Evolutionary conservation across 306 rosid genomes (phyloP).

Genomic region (Cicer cuneatum): DNA sequence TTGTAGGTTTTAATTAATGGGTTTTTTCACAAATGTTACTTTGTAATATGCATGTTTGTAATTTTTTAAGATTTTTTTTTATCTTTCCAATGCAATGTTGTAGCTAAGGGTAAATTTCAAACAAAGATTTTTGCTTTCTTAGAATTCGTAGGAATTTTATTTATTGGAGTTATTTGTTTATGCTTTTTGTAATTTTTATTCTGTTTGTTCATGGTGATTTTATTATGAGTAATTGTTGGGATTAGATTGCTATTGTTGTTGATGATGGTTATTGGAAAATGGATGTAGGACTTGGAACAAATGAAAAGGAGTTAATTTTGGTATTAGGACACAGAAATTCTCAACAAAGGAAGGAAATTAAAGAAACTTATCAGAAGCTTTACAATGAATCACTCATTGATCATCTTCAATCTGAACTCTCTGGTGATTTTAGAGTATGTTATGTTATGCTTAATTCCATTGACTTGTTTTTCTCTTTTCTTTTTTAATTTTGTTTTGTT

Average conservation of each 20-base stretch:
- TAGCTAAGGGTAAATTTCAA: background rate
- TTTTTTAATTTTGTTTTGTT: too few species aligned
- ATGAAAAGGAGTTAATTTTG: slow-evolving; percentile 65
- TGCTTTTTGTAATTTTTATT: background rate
- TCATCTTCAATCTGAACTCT: slow-evolving; percentile 70
- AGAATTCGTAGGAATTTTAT: background rate
- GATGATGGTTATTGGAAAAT: slow-evolving; percentile 31
- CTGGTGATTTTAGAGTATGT: slow-evolving; percentile 87
- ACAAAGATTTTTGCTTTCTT: background rate
- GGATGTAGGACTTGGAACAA: slow-evolving; percentile 69
- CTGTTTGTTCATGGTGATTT: background rate
- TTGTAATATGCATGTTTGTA: slow-evolving; percentile 17
- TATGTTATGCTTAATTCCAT: slow-evolving; percentile 13
- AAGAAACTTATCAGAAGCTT: slow-evolving; percentile 76
- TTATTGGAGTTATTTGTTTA: background rate
- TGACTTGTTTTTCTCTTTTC: slow-evolving; percentile 9
- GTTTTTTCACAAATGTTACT: background rate
- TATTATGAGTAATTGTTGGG: slow-evolving; percentile 4
- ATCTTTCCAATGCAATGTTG: slow-evolving; percentile 14
- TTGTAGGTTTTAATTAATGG: slow-evolving; percentile 10
- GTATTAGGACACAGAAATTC: slow-evolving; percentile 83
- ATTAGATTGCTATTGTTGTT: background rate
- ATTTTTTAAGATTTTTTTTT: background rate
- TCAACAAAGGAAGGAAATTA: slow-evolving; percentile 70
- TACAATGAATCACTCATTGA: slow-evolving; percentile 76